phyloP scores from a whole-genome alignment of 1,139 yeast species.

The Candida sp. region DNA sequence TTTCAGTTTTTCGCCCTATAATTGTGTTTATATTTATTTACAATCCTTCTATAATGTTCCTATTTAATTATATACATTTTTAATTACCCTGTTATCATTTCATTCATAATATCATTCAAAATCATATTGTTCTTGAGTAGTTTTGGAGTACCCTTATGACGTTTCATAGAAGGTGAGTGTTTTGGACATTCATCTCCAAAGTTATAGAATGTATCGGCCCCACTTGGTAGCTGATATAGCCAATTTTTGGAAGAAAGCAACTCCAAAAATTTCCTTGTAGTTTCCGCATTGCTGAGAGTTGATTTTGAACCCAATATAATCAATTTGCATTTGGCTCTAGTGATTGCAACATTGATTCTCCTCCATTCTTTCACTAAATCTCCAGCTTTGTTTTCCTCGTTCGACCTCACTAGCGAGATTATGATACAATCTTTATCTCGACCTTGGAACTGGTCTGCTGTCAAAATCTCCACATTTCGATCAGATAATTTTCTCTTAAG shows the following conservation, averaged over 20 bases:
- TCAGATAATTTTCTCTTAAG: conserved; percentile 43
- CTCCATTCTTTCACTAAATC: conserved; percentile 86
- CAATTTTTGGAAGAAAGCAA: conserved; percentile 60
- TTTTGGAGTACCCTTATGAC: conserved; percentile 7
- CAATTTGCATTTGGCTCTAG: conserved; percentile 83
- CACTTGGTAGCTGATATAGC: conserved; percentile 54
- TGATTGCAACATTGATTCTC: conserved; percentile 89
- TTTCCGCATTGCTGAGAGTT: conserved; percentile 55
- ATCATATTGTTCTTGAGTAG: conserved; percentile 18
- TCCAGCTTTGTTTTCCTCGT: conserved; percentile 65
- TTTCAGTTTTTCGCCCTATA: conserved; percentile 38
- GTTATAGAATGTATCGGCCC: conserved; percentile 37
- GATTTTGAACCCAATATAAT: conserved; percentile 75
- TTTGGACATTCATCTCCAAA: conserved; percentile 6
- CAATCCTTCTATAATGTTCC: conserved; percentile 2
- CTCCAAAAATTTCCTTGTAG: conserved; percentile 60
- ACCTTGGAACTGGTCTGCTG: conserved; percentile 97
- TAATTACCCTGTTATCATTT: conserved; percentile 6
- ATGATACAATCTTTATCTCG: conserved; percentile 90
- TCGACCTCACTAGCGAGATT: conserved; percentile 83
- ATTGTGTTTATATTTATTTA: no score
- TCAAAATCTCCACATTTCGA: conserved; percentile 65
- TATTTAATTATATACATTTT: neutral
- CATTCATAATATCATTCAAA: conserved; percentile 22
- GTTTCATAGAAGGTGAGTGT: conserved; percentile 4